Conservation (phyloP, 2,329 filamentous ascomycete genomes). For the Metarhizium humberi region DNA sequence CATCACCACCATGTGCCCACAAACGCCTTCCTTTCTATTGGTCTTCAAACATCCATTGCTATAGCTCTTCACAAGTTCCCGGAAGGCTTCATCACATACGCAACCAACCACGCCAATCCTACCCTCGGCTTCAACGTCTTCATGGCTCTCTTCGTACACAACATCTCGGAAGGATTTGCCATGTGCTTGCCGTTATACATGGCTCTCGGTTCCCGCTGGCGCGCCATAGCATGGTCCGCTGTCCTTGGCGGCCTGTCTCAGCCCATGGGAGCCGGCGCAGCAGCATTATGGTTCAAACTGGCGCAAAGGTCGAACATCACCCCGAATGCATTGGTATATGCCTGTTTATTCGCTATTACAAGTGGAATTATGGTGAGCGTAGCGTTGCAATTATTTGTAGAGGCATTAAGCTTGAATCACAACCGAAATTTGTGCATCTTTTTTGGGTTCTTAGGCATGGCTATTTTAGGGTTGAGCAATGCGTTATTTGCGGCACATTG, state of each 20-base stretch:
- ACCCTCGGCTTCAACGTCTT: constrained; percentile 85
- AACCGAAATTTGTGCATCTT: constrained; percentile 66
- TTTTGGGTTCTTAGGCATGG: constrained; percentile 82
- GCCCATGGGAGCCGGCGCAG: constrained; percentile 74
- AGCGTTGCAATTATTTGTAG: constrained; percentile 77
- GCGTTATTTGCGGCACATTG: constrained; percentile 60
- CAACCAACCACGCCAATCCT: constrained; percentile 93
- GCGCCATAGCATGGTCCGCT: constrained; percentile 77
- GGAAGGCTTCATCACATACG: constrained; percentile 81
- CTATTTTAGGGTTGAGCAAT: constrained; percentile 73
- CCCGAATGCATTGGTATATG: constrained; percentile 55
- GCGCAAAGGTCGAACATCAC: constrained; percentile 42
- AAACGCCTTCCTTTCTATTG: constrained; percentile 88
- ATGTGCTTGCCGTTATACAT: constrained; percentile 90
- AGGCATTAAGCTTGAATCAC: constrained; percentile 76
- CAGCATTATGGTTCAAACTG: constrained; percentile 76
- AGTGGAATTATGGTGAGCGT: constrained; percentile 95
- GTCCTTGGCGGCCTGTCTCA: constrained; percentile 80
- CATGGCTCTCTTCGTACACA: constrained; percentile 93
- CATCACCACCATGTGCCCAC: constrained; percentile 94
- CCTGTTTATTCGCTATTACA: constrained; percentile 77
- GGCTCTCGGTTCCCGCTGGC: constrained; percentile 68
- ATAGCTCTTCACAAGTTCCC: constrained; percentile 96
- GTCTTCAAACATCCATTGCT: constrained; percentile 90
- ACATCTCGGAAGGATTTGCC: constrained; percentile 94